These are phyloP conservation scores for Yarrowia bubula DNA, from an alignment of 805 yeast genomes.

Conservation along the genomic window DNA sequence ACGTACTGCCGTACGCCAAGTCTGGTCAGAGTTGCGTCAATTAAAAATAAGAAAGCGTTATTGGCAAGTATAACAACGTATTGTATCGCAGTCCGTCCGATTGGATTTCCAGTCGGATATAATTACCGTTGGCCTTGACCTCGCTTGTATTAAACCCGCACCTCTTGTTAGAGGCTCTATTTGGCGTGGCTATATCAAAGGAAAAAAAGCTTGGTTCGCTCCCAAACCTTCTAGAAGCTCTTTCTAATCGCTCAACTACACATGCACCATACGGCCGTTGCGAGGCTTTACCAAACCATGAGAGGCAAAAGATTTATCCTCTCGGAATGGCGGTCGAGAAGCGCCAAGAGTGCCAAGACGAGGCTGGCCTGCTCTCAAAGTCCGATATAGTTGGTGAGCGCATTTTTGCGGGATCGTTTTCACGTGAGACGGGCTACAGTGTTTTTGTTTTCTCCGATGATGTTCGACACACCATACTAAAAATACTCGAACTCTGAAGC, in stretches of 20 bases:
- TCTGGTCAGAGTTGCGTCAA: not conserved
- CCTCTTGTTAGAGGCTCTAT: not conserved
- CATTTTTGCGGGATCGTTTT: not conserved
- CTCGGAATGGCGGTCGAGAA: not conserved
- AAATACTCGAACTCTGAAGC: not conserved
- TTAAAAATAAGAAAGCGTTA: not conserved
- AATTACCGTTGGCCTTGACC: not conserved
- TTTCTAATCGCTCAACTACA: conserved; percentile 4
- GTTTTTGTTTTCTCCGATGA: too few relatives aligned
- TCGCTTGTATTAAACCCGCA: not conserved
- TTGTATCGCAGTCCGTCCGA: too few relatives aligned
- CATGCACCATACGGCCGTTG: not conserved
- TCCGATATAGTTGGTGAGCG: not conserved
- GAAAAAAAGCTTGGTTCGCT: not conserved
- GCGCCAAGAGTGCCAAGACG: conserved; percentile 12
- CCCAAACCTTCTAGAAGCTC: conserved; percentile 5
- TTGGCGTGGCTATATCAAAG: not conserved
- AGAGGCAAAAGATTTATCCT: not conserved
- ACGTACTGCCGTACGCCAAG: not conserved
- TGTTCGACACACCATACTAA: not conserved
- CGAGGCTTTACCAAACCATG: conserved; percentile 16
- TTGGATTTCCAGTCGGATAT: too few relatives aligned
- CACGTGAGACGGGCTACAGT: not conserved
- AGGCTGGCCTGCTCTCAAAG: not conserved
- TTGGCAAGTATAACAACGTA: too few relatives aligned